phyloP scores from a whole-genome alignment of 139 green algal genomes.

The Closterium sp. region DNA sequence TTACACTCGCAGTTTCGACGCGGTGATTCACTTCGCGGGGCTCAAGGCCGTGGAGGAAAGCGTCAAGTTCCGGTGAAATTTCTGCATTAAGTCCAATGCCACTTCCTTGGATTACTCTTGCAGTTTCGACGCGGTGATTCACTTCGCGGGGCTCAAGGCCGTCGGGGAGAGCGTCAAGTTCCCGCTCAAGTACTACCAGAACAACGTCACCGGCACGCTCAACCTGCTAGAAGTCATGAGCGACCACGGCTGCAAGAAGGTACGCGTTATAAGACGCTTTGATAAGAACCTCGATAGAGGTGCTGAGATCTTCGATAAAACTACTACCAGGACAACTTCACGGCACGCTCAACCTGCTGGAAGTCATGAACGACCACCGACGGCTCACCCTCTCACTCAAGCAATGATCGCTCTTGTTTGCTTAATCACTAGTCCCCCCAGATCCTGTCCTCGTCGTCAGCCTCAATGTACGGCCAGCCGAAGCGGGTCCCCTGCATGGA shows the following conservation, averaged over 20 bases:
- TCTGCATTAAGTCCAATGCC: background rate
- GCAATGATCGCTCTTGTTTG: too few species aligned
- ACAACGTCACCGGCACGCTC: constrained; percentile 91
- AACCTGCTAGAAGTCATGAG: constrained; percentile 81
- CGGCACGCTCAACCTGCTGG: constrained; percentile 80
- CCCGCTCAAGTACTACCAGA: constrained; percentile 94
- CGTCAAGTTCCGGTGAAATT: background rate
- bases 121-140: constrained; percentile 79
- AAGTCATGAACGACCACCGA: constrained; percentile 71
- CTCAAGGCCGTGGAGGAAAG: background rate
- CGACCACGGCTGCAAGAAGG: constrained; percentile 55
- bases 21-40: too few species aligned
- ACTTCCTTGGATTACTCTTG: too few species aligned
- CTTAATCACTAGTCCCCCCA: too few species aligned
- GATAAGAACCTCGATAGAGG: too few species aligned
- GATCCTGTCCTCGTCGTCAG: constrained; percentile 88
- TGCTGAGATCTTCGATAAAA: too few species aligned
- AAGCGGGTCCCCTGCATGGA: constrained; percentile 88
- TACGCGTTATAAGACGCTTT: background rate
- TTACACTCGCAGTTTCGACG: background rate
- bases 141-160: constrained; percentile 94
- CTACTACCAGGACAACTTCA: constrained; percentile 99
- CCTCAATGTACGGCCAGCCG: constrained; percentile 94
- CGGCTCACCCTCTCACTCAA: too few species aligned
- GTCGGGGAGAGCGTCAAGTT: constrained; percentile 86